These are phyloP conservation scores for Globisporangium spiculum DNA, from an alignment of 352 stramenopile genomes.

Conservation along the genomic window DNA sequence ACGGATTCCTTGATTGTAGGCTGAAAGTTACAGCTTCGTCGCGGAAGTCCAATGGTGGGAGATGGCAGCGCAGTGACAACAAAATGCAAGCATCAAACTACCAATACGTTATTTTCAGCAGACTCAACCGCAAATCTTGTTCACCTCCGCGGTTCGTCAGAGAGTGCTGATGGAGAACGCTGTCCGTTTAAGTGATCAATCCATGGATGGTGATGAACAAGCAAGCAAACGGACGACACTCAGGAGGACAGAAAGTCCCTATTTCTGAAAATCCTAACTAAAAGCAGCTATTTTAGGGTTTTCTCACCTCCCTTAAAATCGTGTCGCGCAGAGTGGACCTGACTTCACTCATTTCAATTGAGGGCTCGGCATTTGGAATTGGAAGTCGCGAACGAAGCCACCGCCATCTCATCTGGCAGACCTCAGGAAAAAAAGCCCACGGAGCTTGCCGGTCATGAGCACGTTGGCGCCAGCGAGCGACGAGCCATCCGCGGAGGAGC, in stretches of 20 bases:
- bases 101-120: too few species aligned
- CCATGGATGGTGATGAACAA: background rate
- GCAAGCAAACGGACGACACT: background rate
- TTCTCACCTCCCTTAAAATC: background rate
- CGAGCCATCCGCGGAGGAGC: conserved; percentile 5
- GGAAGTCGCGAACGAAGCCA: conserved; percentile 4
- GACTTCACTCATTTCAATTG: background rate
- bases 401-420: background rate
- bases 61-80: background rate
- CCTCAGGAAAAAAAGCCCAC: background rate
- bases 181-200: background rate
- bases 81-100: too few species aligned
- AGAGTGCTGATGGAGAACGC: background rate
- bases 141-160: background rate
- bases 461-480: background rate
- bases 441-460: background rate
- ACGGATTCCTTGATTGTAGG: background rate
- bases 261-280: background rate
- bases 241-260: background rate
- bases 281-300: background rate
- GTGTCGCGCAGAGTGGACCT: background rate
- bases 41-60: background rate
- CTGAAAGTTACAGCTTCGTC: background rate
- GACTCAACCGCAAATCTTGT: background rate
- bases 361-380: background rate